Evolutionary conservation across 805 yeast species (phyloP), one percentile per base, ranked within the genome.

Genomic region (Saturnispora zaruensis): DNA sequence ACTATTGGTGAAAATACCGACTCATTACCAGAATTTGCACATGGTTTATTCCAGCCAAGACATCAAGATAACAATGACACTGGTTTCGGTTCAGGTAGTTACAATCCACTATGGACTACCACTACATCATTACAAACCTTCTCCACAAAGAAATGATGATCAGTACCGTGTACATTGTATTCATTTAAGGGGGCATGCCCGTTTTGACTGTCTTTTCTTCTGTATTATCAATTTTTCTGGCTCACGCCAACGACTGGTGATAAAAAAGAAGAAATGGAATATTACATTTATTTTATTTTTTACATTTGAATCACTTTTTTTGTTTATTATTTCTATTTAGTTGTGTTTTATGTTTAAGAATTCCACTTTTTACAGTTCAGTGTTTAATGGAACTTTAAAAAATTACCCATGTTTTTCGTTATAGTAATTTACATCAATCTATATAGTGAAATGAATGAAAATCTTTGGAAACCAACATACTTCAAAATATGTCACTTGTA

Each of bases 41-140:
- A 72, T 33, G 96, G 96, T 66, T 68, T 91, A 55, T 77, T 91
- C 75, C 99, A 91, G 73, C 97, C 96, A 69, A 85, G 88, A 73
- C 79, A 81, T 57, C 78, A 76, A 62, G 68, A 73, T 60, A 82
- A 87, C 71, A 87, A 90, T 65, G 98, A 90, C 67, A 91, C 98
- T 55, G 87, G 89, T 65, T 59, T 57, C 42, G 67, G 71, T 56
- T 66, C 71, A 44, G 58, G 60, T 38, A 57, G 61, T 50, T 47
- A 58, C 32, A 61, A 73, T 33, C 79, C 74, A 62, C 69, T 70
- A 57, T 70, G 75, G 71, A 74, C 75, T 55, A 71, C 72, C 4
- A 71, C 72, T 47, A 63, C 73, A 20, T 61, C 69, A 28, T 64
- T 75, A 54, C 60, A 61, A 44, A 69, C 75, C 45, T 78, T 75